Percentiles rank a stretch among this genome's conserved stretches.
Conservation (phyloP, 208 protist genomes). For the Trypanosoma lewisi region DNA sequence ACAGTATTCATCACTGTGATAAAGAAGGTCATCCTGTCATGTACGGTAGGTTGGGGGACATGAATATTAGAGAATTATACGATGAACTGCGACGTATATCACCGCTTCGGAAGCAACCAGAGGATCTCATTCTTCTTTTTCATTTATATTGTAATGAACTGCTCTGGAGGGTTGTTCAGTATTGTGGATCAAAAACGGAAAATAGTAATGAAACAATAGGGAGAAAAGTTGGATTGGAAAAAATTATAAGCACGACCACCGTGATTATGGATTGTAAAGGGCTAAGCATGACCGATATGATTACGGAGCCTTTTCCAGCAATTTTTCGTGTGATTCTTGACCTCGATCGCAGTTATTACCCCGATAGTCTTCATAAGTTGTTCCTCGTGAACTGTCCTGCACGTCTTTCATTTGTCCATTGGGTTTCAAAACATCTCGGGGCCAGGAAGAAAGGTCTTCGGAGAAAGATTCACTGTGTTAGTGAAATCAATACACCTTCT, state of each 20-base stretch:
- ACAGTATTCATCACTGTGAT: conserved; percentile 74
- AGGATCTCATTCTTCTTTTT: conserved; percentile 45
- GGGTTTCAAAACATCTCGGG: conserved; percentile 20
- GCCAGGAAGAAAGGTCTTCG: conserved; percentile 28
- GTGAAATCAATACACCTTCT: conserved; percentile 23
- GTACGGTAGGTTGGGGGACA: conserved; percentile 36
- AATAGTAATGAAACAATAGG: conserved; percentile 24
- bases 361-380: conserved; percentile 52
- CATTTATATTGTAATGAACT: conserved; percentile 57
- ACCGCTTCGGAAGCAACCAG: conserved; percentile 41
- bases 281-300: conserved; percentile 28
- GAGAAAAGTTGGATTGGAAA: conserved; percentile 13
- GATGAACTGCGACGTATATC: conserved; percentile 43
- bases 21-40: conserved; percentile 59
- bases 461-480: conserved; percentile 50
- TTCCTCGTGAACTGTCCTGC: conserved; percentile 54
- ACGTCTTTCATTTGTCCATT: conserved; percentile 33
- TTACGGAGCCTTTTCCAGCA: conserved; percentile 33
- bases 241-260: conserved; percentile 1
- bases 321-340: conserved; percentile 40
- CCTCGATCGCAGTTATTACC: conserved; percentile 44
- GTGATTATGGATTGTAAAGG: conserved; percentile 37
- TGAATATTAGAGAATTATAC: conserved; percentile 38
- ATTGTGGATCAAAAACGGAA: conserved; percentile 10
- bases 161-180: conserved; percentile 48